phyloP scores from a whole-genome alignment of 2,329 filamentous ascomycete species.

The Stagonosporopsis cucurbitacearum region DNA sequence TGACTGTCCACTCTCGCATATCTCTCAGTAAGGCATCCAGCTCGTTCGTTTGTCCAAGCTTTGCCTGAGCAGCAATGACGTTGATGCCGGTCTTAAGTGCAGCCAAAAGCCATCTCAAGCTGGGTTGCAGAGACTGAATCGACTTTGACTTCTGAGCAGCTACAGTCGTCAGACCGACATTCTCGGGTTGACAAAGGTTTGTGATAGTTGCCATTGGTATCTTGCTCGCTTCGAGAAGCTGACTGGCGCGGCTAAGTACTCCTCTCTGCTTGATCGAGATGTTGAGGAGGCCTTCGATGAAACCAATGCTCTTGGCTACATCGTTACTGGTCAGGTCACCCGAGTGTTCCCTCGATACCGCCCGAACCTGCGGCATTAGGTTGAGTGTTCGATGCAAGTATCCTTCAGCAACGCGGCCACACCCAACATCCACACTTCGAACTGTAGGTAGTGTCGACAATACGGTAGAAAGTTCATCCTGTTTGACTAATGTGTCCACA shows the following conservation, averaged over 20 bases:
- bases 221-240: slow-evolving; percentile 47
- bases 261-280: slow-evolving; percentile 67
- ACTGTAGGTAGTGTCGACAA: slow-evolving; percentile 61
- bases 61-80: slow-evolving; percentile 70
- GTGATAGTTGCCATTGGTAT: slow-evolving; percentile 46
- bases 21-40: slow-evolving; percentile 31
- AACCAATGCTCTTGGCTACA: slow-evolving; percentile 77
- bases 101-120: slow-evolving; percentile 67
- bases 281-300: slow-evolving; percentile 83
- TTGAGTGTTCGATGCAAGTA: slow-evolving; percentile 83
- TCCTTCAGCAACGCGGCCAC: slow-evolving; percentile 61
- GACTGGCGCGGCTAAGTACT: slow-evolving; percentile 42
- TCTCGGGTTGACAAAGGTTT: slow-evolving; percentile 34
- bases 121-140: slow-evolving; percentile 23
- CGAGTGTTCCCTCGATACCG: slow-evolving; percentile 74
- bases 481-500: slow-evolving; percentile 73
- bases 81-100: slow-evolving; percentile 69
- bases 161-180: slow-evolving; percentile 25
- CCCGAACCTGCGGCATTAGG: slow-evolving; percentile 71
- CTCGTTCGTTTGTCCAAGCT: slow-evolving; percentile 60
- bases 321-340: slow-evolving; percentile 85
- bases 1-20: slow-evolving; percentile 35
- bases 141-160: slow-evolving; percentile 20
- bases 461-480: slow-evolving; percentile 73
- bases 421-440: slow-evolving; percentile 34